Conservation (phyloP, 106 monocot species). For the Agapanthus africanus region DNA sequence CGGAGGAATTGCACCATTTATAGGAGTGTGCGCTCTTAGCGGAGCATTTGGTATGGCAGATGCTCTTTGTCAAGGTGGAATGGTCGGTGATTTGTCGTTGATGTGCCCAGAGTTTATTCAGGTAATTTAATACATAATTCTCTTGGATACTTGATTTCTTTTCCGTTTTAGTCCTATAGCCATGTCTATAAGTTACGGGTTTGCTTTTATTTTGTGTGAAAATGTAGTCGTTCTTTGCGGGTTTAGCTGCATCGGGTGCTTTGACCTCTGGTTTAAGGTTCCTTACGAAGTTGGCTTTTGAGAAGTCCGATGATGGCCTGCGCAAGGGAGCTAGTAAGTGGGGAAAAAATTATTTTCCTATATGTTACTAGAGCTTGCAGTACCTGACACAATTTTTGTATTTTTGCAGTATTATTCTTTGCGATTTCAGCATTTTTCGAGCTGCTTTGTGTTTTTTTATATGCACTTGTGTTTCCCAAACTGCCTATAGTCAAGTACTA, state of each 20-base stretch:
- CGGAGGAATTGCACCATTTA: slow-evolving; percentile 43
- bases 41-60: slow-evolving; percentile 59
- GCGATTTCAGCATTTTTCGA: slow-evolving; percentile 60
- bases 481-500: slow-evolving; percentile 67
- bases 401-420: slow-evolving; percentile 58
- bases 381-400: not conserved
- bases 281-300: slow-evolving; percentile 50
- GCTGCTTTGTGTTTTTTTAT: slow-evolving; percentile 69
- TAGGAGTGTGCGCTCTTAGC: slow-evolving; percentile 44
- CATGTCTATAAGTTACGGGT: too few species aligned
- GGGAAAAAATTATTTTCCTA: not conserved
- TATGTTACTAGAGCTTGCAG: not conserved
- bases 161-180: too few species aligned
- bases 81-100: slow-evolving; percentile 62
- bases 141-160: not conserved
- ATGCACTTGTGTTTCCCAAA: slow-evolving; percentile 84
- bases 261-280: slow-evolving; percentile 56
- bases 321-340: slow-evolving; percentile 63
- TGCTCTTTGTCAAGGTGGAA: slow-evolving; percentile 57
- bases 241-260: slow-evolving; percentile 53
- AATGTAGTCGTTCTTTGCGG: slow-evolving; percentile 52
- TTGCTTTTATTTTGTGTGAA: not conserved
- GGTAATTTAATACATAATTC: too few species aligned
- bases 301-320: slow-evolving; percentile 41
- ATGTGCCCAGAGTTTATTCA: slow-evolving; percentile 65